Conservation (phyloP, 495 filamentous ascomycete genomes). For the Talaromyces adpressus region DNA sequence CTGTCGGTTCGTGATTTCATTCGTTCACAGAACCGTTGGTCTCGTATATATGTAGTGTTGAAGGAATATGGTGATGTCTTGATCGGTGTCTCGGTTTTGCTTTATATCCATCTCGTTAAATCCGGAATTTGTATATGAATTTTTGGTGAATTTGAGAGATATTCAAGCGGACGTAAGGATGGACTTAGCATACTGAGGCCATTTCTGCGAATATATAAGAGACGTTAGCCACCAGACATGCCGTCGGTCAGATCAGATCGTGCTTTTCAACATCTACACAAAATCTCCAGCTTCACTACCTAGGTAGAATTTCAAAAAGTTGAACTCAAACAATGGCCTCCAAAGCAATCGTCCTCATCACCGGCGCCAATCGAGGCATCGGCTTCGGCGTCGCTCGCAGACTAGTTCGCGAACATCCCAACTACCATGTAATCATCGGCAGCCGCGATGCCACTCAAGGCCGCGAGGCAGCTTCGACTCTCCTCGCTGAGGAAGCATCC, state of each 20-base stretch:
- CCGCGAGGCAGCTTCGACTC: slow-evolving; percentile 17
- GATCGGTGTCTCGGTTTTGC: not conserved
- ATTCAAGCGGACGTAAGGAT: not conserved
- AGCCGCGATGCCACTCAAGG: slow-evolving; percentile 21
- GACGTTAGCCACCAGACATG: not conserved
- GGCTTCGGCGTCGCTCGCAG: slow-evolving; percentile 31
- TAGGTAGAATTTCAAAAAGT: not conserved
- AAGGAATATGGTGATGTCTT: not conserved
- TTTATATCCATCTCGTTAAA: not conserved
- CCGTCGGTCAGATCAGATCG: not conserved
- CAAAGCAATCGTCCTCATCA: slow-evolving; percentile 30
- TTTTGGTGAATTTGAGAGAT: not conserved
- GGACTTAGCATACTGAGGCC: not conserved
- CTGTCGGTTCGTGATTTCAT: not conserved
- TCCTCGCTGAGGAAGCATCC: slow-evolving; percentile 9
- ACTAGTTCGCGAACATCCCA: slow-evolving; percentile 20
- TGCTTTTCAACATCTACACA: not conserved
- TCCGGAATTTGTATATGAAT: not conserved
- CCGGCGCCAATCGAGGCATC: slow-evolving; percentile 41
- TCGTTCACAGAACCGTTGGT: not conserved
- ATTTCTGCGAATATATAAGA: not conserved
- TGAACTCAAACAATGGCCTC: not conserved
- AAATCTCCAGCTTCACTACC: not conserved
- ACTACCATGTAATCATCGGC: slow-evolving; percentile 33
- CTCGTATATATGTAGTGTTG: not conserved